Conservation (phyloP, 2,329 filamentous ascomycete genomes). For the Hortaea werneckii region DNA sequence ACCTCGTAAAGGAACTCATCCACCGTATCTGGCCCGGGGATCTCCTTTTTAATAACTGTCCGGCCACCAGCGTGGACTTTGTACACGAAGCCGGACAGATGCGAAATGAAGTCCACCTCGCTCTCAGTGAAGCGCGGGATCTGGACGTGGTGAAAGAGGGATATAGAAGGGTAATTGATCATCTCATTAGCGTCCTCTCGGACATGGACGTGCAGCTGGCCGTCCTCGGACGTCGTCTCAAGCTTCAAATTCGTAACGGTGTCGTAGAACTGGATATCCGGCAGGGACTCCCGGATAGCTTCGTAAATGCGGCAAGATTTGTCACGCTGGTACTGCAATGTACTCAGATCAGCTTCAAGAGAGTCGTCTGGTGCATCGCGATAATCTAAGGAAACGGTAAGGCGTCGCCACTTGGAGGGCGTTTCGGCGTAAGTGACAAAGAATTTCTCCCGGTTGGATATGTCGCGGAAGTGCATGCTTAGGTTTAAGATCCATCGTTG, state of each 20-base stretch:
- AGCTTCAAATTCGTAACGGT: conserved; percentile 94
- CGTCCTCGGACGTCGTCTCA: conserved; percentile 73
- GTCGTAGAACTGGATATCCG: conserved; percentile 91
- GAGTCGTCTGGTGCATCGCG: conserved; percentile 68
- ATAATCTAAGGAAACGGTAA: conserved; percentile 93
- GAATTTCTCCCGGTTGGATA: conserved; percentile 89
- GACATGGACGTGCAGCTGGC: conserved; percentile 86
- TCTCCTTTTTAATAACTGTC: conserved; percentile 91
- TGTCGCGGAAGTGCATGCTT: conserved; percentile 95
- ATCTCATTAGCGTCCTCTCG: conserved; percentile 97
- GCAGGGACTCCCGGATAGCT: conserved; percentile 79
- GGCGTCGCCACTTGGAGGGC: conserved; percentile 68
- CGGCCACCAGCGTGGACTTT: conserved; percentile 64
- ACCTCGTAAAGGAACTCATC: conserved; percentile 97
- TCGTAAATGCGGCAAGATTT: conserved; percentile 92
- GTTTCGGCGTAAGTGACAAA: conserved; percentile 88
- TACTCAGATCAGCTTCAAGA: conserved; percentile 71
- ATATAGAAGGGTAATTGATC: conserved; percentile 69
- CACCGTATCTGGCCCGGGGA: conserved; percentile 86
- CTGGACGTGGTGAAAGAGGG: conserved; percentile 61
- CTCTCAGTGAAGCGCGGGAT: conserved; percentile 55
- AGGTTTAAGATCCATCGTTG: conserved; percentile 83
- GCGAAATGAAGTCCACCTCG: conserved; percentile 74
- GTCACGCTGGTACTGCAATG: conserved; percentile 74
- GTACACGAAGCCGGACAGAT: conserved; percentile 96